Evolutionary conservation across 495 filamentous ascomycete genomes (phyloP).

Genomic region (Talaromyces thailandensis): DNA sequence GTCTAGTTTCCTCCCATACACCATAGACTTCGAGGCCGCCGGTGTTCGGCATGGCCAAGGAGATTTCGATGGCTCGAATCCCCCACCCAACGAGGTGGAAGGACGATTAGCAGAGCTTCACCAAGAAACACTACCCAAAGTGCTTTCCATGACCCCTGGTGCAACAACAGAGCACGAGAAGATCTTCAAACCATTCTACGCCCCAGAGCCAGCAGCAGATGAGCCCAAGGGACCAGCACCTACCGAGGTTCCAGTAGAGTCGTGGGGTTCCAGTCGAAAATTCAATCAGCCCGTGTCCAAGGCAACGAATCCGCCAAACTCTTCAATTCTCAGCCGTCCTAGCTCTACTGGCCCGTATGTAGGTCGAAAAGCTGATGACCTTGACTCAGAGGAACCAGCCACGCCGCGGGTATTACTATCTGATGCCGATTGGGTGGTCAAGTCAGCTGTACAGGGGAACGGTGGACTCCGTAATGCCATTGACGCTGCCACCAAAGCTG

Average conservation of each 20-base stretch:
- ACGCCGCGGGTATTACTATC: constrained; percentile 54
- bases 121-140: constrained; percentile 13
- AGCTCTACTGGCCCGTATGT: constrained; percentile 31
- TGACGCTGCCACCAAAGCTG: constrained; percentile 59
- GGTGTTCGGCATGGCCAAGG: constrained; percentile 11
- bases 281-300: constrained; percentile 69
- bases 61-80: constrained; percentile 17
- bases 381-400: constrained; percentile 8
- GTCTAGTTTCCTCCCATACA: constrained; percentile 30
- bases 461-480: constrained; percentile 83
- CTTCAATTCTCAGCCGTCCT: constrained; percentile 59
- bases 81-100: constrained; percentile 24
- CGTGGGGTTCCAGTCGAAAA: constrained; percentile 55
- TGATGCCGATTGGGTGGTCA: constrained; percentile 67
- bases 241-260: constrained; percentile 18
- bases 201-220: constrained; percentile 30
- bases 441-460: constrained; percentile 80
- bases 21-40: constrained; percentile 25
- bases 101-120: constrained; percentile 17
- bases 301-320: constrained; percentile 56
- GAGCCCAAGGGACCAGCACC: constrained; percentile 20
- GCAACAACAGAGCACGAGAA: constrained; percentile 52
- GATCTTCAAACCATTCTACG: constrained; percentile 41
- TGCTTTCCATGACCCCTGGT: constrained; percentile 44
- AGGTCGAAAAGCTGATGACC: constrained; percentile 13